Percentiles rank a stretch among this genome's conserved stretches.
phyloP scores from a whole-genome alignment of 805 yeast species.

The Candida odintsovae region DNA sequence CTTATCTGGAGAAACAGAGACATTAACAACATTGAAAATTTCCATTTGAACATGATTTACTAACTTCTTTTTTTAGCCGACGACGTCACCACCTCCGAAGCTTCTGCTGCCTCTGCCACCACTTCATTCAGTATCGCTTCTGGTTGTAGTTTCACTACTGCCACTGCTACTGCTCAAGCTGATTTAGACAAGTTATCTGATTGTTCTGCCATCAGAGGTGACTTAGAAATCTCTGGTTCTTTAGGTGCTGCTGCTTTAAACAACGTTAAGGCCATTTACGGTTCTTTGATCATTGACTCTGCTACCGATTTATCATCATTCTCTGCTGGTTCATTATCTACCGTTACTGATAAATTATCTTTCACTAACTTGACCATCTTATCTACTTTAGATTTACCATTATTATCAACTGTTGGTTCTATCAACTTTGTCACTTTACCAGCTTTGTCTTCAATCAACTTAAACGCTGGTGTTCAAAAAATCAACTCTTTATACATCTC shows the following conservation, averaged over 20 bases:
- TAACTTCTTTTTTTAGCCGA: constrained; percentile 25
- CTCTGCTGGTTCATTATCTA: constrained; percentile 73
- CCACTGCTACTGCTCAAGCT: constrained; percentile 73
- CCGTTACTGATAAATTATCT: constrained; percentile 65
- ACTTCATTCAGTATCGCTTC: constrained; percentile 43
- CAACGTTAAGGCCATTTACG: constrained; percentile 72
- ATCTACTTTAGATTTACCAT: constrained; percentile 65
- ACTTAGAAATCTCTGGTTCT: constrained; percentile 62
- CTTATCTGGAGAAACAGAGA: neutral
- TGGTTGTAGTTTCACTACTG: constrained; percentile 59
- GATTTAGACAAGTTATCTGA: constrained; percentile 69
- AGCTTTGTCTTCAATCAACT: constrained; percentile 65
- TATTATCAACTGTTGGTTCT: constrained; percentile 75
- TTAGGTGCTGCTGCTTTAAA: constrained; percentile 62
- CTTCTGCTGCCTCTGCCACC: constrained; percentile 51
- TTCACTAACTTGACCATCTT: constrained; percentile 63
- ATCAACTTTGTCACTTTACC: constrained; percentile 82
- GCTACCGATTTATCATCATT: constrained; percentile 58
- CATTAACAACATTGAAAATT: neutral
- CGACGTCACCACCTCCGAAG: constrained; percentile 37
- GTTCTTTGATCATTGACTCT: constrained; percentile 63
- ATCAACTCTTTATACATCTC: constrained; percentile 67
- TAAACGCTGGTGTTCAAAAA: constrained; percentile 62
- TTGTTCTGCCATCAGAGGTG: constrained; percentile 80
- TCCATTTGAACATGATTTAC: constrained; percentile 1